phyloP scores from a whole-genome alignment of 2,329 filamentous ascomycete species.

The Stemphylium vesicarium region DNA sequence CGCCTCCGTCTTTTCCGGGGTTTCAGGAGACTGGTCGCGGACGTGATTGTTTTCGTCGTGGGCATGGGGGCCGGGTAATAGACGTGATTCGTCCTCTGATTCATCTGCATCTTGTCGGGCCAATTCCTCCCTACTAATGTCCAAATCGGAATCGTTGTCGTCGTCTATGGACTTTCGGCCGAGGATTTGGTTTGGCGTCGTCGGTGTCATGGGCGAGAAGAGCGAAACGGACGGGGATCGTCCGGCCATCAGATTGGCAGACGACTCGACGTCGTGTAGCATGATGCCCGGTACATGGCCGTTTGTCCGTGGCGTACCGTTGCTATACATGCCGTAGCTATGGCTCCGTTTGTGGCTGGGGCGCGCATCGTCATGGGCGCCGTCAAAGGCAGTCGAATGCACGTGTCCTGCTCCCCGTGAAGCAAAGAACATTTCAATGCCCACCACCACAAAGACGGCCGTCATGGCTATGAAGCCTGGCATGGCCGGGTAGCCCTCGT shows the following conservation, averaged over 20 bases:
- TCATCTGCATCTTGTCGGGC: conserved; percentile 32
- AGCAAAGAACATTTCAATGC: conserved; percentile 88
- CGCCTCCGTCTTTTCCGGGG: conserved; percentile 46
- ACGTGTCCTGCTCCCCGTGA: conserved; percentile 68
- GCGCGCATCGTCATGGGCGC: conserved; percentile 20
- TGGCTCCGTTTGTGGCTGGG: conserved; percentile 40
- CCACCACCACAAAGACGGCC: conserved; percentile 69
- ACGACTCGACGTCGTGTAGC: conserved; percentile 40
- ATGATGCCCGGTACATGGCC: conserved; percentile 39
- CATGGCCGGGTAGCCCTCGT: conserved; percentile 48
- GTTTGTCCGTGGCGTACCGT: conserved; percentile 23
- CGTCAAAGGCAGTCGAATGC: conserved; percentile 58
- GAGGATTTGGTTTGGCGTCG: conserved; percentile 14
- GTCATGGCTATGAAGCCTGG: conserved; percentile 50
- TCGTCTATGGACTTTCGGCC: conserved; percentile 23
- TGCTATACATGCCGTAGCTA: conserved; percentile 42
- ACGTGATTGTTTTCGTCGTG: conserved; percentile 25
- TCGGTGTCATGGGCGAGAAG: conserved; percentile 30
- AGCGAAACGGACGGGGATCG: conserved; percentile 41
- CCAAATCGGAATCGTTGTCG: conserved; percentile 44
- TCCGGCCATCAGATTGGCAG: conserved; percentile 42
- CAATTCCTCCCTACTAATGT: conserved; percentile 46
- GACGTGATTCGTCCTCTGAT: conserved; percentile 41
- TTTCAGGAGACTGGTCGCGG: conserved; percentile 20
- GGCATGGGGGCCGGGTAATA: conserved; percentile 33